phyloP scores from a whole-genome alignment of 345 rosid genomes.

The Populus pruinosa region DNA sequence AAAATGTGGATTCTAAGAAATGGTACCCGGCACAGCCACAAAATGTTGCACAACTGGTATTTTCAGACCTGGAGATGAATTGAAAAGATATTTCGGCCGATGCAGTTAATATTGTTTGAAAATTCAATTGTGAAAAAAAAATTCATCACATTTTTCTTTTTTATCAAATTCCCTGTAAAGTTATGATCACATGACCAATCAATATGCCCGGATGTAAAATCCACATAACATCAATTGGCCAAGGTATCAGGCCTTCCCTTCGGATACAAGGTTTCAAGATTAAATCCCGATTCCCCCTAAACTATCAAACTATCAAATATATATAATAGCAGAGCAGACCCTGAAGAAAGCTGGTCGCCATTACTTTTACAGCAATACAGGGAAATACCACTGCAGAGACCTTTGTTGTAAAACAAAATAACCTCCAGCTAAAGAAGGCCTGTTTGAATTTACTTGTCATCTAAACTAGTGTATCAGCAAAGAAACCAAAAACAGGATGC shows the following conservation, averaged over 20 bases:
- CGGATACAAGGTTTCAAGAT: not conserved
- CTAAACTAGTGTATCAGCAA: not conserved
- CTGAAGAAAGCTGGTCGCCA: not conserved
- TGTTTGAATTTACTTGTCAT: not conserved
- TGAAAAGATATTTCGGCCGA: not conserved
- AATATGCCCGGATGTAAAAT: not conserved
- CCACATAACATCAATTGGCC: not conserved
- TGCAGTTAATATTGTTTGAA: not conserved
- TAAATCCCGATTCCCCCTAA: not conserved
- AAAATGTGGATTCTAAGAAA: not conserved
- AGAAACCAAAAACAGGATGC: constrained; percentile 3
- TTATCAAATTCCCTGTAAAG: not conserved
- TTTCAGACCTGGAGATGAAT: not conserved
- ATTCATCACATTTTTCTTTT: too few relatives aligned
- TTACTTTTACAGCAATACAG: not conserved
- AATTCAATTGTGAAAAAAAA: too few relatives aligned
- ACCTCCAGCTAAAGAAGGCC: not conserved
- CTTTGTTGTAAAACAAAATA: constrained; percentile 10
- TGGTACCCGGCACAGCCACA: not conserved
- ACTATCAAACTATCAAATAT: not conserved
- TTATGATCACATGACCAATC: not conserved
- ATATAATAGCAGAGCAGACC: not conserved
- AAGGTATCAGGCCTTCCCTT: not conserved
- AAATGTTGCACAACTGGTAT: not conserved
- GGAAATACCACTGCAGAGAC: not conserved